phyloP scores from a whole-genome alignment of 2,329 filamentous ascomycete genomes.

The Phyllosticta citrichinensis region DNA sequence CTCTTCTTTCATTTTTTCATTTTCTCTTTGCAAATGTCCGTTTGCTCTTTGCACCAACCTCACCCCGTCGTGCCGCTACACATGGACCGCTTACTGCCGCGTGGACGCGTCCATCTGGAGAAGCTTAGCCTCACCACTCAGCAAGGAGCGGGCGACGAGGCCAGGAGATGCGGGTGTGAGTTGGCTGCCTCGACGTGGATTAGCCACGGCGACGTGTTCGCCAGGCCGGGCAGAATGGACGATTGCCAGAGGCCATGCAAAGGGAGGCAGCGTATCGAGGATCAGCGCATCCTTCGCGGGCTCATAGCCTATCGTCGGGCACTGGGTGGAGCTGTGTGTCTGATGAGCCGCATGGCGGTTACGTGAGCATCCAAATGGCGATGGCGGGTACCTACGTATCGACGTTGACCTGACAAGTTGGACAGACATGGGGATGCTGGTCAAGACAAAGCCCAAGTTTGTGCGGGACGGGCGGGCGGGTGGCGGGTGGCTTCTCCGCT shows the following conservation, averaged over 20 bases:
- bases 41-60: not conserved
- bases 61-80: not conserved
- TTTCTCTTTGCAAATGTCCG: not conserved
- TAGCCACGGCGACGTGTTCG: not conserved
- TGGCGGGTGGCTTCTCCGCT: not conserved
- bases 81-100: not conserved
- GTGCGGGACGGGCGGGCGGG: not conserved
- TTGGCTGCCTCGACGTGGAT: constrained; percentile 9
- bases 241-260: not conserved
- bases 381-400: not conserved
- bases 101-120: not conserved
- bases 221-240: not conserved
- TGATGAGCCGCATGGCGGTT: not conserved
- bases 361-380: not conserved
- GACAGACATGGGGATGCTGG: not conserved
- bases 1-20: too few species aligned
- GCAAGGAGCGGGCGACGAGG: not conserved
- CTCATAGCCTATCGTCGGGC: too few species aligned
- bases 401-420: not conserved
- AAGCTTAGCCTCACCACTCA: not conserved
- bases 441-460: not conserved
- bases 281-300: not conserved
- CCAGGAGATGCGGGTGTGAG: constrained; percentile 8
- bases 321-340: not conserved
- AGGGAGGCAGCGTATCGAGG: not conserved